Conservation (phyloP, 441 rosid species). For the Erodium chrysanthum region DNA sequence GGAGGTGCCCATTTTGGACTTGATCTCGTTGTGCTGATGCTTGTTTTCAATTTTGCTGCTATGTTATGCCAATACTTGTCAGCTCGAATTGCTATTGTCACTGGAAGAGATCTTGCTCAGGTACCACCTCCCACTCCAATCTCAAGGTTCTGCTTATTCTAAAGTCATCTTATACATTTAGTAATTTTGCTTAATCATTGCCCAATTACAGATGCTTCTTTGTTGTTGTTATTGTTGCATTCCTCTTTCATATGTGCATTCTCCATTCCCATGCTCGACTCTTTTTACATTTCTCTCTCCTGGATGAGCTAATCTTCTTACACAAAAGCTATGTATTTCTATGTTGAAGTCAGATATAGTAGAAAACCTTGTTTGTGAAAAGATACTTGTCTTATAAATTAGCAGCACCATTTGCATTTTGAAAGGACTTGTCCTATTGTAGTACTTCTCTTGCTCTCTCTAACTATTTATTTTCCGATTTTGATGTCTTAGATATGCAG, state of each 20-base stretch:
- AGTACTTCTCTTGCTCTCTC: background rate
- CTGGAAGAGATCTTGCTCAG: slow-evolving; percentile 86
- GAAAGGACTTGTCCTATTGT: background rate
- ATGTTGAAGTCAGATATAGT: background rate
- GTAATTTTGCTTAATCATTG: background rate
- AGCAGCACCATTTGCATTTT: background rate
- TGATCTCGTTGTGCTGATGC: slow-evolving; percentile 57
- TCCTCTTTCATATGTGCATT: too few relatives aligned
- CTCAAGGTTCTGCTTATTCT: background rate
- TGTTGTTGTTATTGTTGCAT: too few relatives aligned
- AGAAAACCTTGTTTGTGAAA: background rate
- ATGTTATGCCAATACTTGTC: slow-evolving; percentile 80
- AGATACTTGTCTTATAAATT: background rate
- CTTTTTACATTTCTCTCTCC: too few relatives aligned
- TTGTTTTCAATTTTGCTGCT: slow-evolving; percentile 69
- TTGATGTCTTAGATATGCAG: slow-evolving; percentile 52
- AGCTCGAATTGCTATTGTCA: slow-evolving; percentile 64
- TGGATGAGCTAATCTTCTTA: too few relatives aligned
- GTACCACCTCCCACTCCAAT: slow-evolving; percentile 28
- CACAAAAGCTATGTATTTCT: too few relatives aligned
- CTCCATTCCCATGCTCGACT: too few relatives aligned
- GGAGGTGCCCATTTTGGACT: slow-evolving; percentile 85
- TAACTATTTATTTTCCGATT: background rate
- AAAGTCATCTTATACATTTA: too few relatives aligned
- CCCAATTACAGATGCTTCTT: background rate